Evolutionary conservation across 768 basidiomycete genomes (phyloP).

Genomic region (Suillus placidus): DNA sequence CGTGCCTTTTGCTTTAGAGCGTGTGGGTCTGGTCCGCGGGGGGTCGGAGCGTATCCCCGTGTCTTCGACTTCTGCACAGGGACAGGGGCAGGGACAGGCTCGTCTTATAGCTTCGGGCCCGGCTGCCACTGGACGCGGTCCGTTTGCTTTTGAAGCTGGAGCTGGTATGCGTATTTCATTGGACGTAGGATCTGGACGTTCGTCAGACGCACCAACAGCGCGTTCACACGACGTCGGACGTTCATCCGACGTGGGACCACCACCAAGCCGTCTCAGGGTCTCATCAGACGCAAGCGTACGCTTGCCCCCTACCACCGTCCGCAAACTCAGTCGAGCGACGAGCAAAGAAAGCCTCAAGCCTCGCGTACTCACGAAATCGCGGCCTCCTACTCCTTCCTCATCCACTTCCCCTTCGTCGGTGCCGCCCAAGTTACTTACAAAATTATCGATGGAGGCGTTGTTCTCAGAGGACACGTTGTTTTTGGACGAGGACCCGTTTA

Average conservation of each 20-base stretch:
- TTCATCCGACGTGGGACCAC: background rate
- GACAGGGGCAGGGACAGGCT: background rate
- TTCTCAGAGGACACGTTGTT: conserved; percentile 25
- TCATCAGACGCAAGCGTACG: background rate
- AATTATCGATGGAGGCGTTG: conserved; percentile 5
- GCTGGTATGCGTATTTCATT: background rate
- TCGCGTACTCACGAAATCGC: conserved; percentile 31
- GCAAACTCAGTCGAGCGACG: conserved; percentile 25
- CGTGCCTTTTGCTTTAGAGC: background rate
- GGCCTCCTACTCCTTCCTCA: conserved; percentile 35
- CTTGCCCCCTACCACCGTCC: conserved; percentile 5
- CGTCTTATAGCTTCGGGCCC: background rate
- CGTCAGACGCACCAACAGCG: background rate
- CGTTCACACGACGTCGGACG: background rate
- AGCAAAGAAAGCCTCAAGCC: conserved; percentile 15
- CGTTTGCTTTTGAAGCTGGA: conserved; percentile 16
- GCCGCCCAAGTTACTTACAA: conserved; percentile 13
- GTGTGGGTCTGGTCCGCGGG: background rate
- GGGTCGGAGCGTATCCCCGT: background rate
- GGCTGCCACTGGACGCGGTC: background rate
- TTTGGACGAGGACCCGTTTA: conserved; percentile 49
- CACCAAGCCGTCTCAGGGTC: background rate
- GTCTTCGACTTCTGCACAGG: background rate
- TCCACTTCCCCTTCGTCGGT: conserved; percentile 8
- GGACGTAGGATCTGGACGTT: background rate